Evolutionary conservation across 768 basidiomycete species (phyloP), one percentile per base, ranked within the genome.

Genomic region (Crucibulum laeve): DNA sequence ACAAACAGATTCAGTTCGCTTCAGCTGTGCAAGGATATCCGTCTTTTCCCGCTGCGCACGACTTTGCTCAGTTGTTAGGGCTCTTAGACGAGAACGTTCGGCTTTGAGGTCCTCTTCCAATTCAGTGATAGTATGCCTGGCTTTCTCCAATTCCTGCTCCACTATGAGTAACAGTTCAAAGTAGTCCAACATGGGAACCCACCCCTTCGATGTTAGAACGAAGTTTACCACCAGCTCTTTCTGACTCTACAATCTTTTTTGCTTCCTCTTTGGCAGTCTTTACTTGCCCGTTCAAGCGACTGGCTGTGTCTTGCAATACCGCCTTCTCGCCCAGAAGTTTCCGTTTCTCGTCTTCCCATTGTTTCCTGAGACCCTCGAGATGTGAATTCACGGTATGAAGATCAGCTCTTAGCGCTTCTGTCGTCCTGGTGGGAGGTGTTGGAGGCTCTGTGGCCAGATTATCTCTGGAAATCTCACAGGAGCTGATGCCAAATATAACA

Each of bases 51-150:
- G 74, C 40, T 80, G 75, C 17, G 79, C 67, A 4, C 71, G 73
- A 10, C 70, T 66, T 51, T 88, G 84, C 57, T 91, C 84, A 0
- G 75, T 70, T 0, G 75, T 70, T 54, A 91, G 66, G 5, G 71
- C 64, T 45, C 87, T 67, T 40, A 92, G 63, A 11, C 79, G 79
- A 11, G 75, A 63, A 17, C 90, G 78, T 60, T 92, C 91, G 1
- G 70, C 67, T 46, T 79, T 79, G n/a, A 92, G 67, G 28, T 85
- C 79, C 30, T 62, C 67, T 52, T 93, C 88, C 5, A 93, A 74
- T 13, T 84, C 83, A 1, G 74, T 69, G 46, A 91, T 78, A 21
- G 74, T 73, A 4, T 62, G 64, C 52, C 76, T 84, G 5, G 87
- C 85, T 40, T 68, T 76, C 37, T 84, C 84, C 14, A 84, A 73